Percentiles rank a stretch among this genome's conserved stretches.
phyloP scores from a whole-genome alignment of 495 filamentous ascomycete genomes.

The Daldinia childiae region DNA sequence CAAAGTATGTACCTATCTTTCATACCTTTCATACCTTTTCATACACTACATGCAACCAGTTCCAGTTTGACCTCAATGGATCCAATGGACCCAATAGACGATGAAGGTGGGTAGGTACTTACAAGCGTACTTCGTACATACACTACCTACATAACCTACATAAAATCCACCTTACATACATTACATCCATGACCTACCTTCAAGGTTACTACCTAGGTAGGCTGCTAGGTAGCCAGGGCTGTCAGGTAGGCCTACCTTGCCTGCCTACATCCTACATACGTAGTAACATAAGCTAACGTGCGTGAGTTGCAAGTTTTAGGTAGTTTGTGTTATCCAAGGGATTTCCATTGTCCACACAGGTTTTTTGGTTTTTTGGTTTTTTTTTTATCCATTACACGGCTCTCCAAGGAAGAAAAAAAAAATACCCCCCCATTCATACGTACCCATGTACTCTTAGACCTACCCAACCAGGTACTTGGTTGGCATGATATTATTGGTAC shows the following conservation, averaged over 20 bases:
- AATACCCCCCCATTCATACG: not conserved
- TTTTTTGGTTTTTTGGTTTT: conserved; percentile 13
- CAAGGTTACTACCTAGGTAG: not conserved
- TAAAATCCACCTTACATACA: conserved; percentile 24
- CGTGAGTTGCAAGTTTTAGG: conserved; percentile 41
- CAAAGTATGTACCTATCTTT: not conserved
- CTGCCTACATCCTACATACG: conserved; percentile 10
- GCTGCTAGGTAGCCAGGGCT: not conserved
- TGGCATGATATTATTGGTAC: conserved; percentile 2
- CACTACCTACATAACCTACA: no score
- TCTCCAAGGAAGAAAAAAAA: conserved; percentile 12
- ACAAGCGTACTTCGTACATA: not conserved
- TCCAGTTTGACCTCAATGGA: not conserved
- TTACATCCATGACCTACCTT: conserved; percentile 23
- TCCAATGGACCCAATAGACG: conserved; percentile 8
- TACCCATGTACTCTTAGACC: conserved; percentile 1
- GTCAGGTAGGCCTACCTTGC: not conserved
- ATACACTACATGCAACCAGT: conserved; percentile 14
- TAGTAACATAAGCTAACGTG: conserved; percentile 38
- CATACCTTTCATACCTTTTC: no score
- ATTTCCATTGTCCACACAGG: conserved; percentile 30
- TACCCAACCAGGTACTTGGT: not conserved
- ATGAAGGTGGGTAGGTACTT: conserved; percentile 23
- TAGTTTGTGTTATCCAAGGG: conserved; percentile 42
- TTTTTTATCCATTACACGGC: no score